Conservation (phyloP, 345 rosid genomes). For the Firmiana major region DNA sequence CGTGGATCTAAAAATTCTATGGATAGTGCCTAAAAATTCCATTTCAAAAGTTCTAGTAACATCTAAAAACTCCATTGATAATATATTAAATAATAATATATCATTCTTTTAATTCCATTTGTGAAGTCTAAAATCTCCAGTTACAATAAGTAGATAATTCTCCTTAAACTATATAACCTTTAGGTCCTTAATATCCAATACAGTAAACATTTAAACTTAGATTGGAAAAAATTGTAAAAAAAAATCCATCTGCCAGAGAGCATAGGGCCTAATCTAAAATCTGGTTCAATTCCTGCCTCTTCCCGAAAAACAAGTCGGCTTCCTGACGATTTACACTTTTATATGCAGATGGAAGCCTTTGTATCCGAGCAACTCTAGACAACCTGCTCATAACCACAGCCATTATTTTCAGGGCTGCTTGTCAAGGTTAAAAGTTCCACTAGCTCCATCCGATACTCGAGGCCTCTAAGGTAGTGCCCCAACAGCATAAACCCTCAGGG, state of each 20-base stretch:
- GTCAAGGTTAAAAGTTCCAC: conserved; percentile 60
- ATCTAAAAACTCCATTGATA: no score
- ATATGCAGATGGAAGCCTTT: conserved; percentile 27
- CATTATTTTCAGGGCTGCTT: conserved; percentile 33
- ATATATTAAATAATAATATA: no score
- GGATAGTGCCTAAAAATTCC: no score
- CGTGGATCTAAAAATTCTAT: no score
- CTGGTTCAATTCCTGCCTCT: conserved; percentile 17
- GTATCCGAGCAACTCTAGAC: conserved; percentile 20
- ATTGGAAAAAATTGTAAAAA: no score
- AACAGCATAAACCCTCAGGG: conserved; percentile 71
- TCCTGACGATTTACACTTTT: conserved; percentile 1
- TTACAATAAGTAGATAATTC: no score
- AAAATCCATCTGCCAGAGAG: background rate
- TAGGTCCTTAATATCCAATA: no score
- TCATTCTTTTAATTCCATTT: no score
- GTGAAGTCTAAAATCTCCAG: no score
- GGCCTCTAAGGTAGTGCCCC: conserved; percentile 87
- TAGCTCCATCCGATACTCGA: conserved; percentile 79
- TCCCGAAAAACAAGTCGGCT: conserved; percentile 9
- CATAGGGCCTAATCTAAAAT: background rate
- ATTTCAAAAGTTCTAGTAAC: no score
- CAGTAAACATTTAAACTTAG: no score
- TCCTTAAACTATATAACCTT: no score
- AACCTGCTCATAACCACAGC: conserved; percentile 26